Percentiles rank a stretch among this genome's conserved stretches.
phyloP scores from a whole-genome alignment of 805 yeast genomes.

The Yarrowia yakushimensis region DNA sequence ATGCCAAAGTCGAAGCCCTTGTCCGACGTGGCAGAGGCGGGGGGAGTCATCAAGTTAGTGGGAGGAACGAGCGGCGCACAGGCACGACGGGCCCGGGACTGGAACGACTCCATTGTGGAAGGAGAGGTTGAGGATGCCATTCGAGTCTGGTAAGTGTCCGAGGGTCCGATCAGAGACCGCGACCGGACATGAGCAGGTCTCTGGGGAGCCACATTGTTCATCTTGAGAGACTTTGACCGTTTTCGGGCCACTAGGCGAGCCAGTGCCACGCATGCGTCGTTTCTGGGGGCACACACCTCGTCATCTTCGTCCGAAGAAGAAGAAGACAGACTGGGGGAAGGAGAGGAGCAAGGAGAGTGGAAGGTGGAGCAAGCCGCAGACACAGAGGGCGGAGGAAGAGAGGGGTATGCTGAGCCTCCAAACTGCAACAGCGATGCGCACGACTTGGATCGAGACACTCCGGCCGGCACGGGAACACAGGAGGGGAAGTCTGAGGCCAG shows the following conservation, averaged over 20 bases:
- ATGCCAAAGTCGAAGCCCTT: constrained; percentile 8
- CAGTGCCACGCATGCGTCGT: constrained; percentile 25
- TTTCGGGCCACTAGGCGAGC: constrained; percentile 22
- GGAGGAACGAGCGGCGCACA: not conserved
- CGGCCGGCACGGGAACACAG: constrained; percentile 4
- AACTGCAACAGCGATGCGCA: constrained; percentile 11
- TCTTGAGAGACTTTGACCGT: constrained; percentile 20
- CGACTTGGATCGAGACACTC: constrained; percentile 15
- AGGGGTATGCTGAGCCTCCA: not conserved
- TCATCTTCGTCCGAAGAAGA: not conserved
- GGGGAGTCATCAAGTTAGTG: constrained; percentile 6
- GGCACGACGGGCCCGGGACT: constrained; percentile 15
- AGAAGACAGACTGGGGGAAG: not conserved
- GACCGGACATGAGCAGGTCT: constrained; percentile 6
- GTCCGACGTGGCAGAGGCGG: constrained; percentile 1
- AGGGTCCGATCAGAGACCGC: not conserved
- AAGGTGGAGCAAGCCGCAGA: not conserved
- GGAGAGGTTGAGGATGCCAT: not conserved
- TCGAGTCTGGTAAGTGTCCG: not conserved
- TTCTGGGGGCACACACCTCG: not conserved
- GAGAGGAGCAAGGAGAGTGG: not conserved
- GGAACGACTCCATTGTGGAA: constrained; percentile 18
- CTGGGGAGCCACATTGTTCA: not conserved
- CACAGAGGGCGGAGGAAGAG: not conserved
- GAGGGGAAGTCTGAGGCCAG: constrained; percentile 6